Conservation (phyloP, 2,329 filamentous ascomycete genomes). For the Thelonectria blattea region DNA sequence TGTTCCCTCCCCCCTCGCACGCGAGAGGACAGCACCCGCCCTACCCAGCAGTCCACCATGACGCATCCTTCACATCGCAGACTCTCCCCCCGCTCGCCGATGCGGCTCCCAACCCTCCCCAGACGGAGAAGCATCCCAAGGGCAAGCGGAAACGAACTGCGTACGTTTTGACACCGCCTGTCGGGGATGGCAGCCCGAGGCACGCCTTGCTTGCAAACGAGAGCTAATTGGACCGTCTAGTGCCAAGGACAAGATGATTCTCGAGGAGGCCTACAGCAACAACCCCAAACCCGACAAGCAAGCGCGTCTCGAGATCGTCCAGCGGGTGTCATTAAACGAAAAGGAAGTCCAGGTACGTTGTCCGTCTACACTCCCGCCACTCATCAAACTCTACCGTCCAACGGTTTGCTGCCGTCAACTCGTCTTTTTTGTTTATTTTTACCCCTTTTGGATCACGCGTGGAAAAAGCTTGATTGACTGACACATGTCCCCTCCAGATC, state of each 20-base stretch:
- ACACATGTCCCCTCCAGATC: slow-evolving; percentile 64
- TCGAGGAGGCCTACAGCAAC: slow-evolving; percentile 82
- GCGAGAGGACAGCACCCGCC: slow-evolving; percentile 31
- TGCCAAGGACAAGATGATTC: slow-evolving; percentile 84
- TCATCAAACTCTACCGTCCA: neutral
- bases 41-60: slow-evolving; percentile 35
- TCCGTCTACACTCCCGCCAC: neutral
- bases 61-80: slow-evolving; percentile 31
- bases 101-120: slow-evolving; percentile 23
- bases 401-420: neutral
- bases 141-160: slow-evolving; percentile 68
- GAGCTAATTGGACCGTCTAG: slow-evolving; percentile 51
- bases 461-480: slow-evolving; percentile 24
- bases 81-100: slow-evolving; percentile 32
- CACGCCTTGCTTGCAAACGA: slow-evolving; percentile 27
- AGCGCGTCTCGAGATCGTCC: slow-evolving; percentile 82
- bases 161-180: slow-evolving; percentile 47
- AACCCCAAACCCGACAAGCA: slow-evolving; percentile 93
- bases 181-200: neutral
- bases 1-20: slow-evolving; percentile 30
- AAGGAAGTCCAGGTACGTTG: slow-evolving; percentile 90
- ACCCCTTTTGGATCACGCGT: neutral
- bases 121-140: slow-evolving; percentile 58
- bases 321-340: slow-evolving; percentile 85
- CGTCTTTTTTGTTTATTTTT: neutral